Evolutionary conservation across 2,329 filamentous ascomycete genomes (phyloP).

Genomic region (Pseudocercospora musae): DNA sequence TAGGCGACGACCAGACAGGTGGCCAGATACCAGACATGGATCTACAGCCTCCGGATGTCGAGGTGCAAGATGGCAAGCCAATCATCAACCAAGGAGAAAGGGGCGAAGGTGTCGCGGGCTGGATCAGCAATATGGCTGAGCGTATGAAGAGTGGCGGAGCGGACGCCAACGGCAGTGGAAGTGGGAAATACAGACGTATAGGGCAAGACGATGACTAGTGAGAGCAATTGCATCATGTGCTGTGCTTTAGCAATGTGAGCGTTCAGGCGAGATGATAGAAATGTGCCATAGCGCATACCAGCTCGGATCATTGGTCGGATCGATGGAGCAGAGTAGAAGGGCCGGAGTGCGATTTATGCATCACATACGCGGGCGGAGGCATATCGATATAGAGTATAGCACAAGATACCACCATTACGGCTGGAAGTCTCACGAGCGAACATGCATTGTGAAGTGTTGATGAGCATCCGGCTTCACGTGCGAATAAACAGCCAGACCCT

Average conservation of each 20-base stretch:
- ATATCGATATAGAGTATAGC: constrained; percentile 1
- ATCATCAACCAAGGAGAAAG: constrained; percentile 39
- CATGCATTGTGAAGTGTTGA: neutral
- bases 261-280: constrained; percentile 7
- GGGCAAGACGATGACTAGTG: constrained; percentile 42
- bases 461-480: neutral
- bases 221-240: constrained; percentile 3
- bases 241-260: constrained; percentile 6
- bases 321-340: neutral
- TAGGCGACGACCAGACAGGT: constrained; percentile 47
- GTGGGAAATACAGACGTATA: constrained; percentile 47
- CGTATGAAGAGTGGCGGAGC: constrained; percentile 52
- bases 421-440: neutral
- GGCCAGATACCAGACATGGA: constrained; percentile 69
- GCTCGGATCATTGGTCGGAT: neutral
- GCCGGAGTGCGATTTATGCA: neutral
- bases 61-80: constrained; percentile 50
- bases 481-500: neutral
- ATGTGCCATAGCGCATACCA: neutral
- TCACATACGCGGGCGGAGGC: neutral
- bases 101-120: constrained; percentile 61
- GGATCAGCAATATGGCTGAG: constrained; percentile 60
- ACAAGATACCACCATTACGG: neutral
- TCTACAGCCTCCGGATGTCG: constrained; percentile 71
- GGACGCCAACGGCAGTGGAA: constrained; percentile 36